Percentiles rank a stretch among this genome's conserved stretches.
Evolutionary conservation across 75 land plant species (phyloP).

Genomic region (Sequoia sempervirens): DNA sequence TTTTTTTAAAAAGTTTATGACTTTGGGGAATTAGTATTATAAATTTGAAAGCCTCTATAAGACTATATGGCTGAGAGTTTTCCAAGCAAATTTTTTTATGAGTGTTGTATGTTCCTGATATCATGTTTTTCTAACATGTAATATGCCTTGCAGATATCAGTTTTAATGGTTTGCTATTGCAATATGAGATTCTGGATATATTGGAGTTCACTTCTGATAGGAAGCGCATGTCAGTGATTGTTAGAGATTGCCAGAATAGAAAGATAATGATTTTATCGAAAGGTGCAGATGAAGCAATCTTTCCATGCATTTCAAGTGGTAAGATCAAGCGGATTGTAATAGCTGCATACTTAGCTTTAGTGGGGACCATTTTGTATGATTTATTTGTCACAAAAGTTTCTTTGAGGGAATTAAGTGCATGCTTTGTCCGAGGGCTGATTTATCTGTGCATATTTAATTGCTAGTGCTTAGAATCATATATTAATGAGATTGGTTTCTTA

Average conservation of each 20-base stretch:
- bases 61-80: neutral
- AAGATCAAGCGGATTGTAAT: slow-evolving; percentile 7
- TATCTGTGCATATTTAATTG: neutral
- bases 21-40: neutral
- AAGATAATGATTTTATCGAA: slow-evolving; percentile 75
- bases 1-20: neutral
- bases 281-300: slow-evolving; percentile 96
- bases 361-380: neutral
- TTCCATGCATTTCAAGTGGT: slow-evolving; percentile 62
- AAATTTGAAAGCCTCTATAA: neutral
- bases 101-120: neutral
- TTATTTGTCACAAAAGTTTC: neutral
- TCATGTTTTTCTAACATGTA: neutral
- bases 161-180: slow-evolving; percentile 50
- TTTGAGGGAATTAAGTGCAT: neutral
- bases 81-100: neutral
- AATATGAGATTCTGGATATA: slow-evolving; percentile 77
- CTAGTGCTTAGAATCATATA: neutral
- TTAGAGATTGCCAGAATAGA: slow-evolving; percentile 63
- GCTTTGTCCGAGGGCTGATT: neutral
- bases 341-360: neutral
- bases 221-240: slow-evolving; percentile 96
- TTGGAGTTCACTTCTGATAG: slow-evolving; percentile 97
- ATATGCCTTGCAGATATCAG: slow-evolving; percentile 48
- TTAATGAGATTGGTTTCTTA: neutral